Base-by-base conservation (phyloP, 257 asterid species). In the Nicotiana otophora region DNA sequence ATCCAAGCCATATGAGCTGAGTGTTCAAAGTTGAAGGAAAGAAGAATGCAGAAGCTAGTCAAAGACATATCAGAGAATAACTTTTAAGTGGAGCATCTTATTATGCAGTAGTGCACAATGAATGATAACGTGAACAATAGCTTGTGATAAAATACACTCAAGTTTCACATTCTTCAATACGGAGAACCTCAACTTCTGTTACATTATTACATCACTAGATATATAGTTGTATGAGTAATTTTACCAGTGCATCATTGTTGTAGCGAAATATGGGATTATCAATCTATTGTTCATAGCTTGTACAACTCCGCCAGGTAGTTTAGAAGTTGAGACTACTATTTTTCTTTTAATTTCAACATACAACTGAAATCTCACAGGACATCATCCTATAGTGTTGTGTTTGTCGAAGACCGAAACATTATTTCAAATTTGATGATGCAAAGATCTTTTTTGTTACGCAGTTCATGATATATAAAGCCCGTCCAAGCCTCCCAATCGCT, bases 1-100 rank as follows among this genome's bases (percentile, higher is more conserved):
- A 55, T 89, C 96, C 90, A 96, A 91, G 60, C 83, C 85, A 83
- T 92, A 96, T 54, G 98, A 92, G 87, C 99, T 94, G 93, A 23
- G 65, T 70, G 83, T 31, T 26, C 23, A 77, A 85, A 79, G 20
- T 20, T 19, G 16, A 80, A 53, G n/a, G 63, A 57, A 30, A 83
- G 82, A 70, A 64, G 66, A 19, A 16, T 66, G 74, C 9, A 19
- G 20, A 30, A 33, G 48, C 23, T 31, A 66, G 10, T 31, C 23
- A 66, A 66, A 66, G 48, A 16, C n/a, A 66, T 2, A 66, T 66
- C 26, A 6, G 74, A 64, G 5, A 28, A 64, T 64, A 64, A 64
- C 7, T 61, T 23, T 20, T 14, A 64, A 28, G 70, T 5, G 70
- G 57, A 53, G 8, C n/a, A 28, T 64, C 70, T 28, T 12, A 64